Base-by-base conservation (phyloP, 2,329 filamentous ascomycete genomes). In the Dactylellina cionopaga region DNA sequence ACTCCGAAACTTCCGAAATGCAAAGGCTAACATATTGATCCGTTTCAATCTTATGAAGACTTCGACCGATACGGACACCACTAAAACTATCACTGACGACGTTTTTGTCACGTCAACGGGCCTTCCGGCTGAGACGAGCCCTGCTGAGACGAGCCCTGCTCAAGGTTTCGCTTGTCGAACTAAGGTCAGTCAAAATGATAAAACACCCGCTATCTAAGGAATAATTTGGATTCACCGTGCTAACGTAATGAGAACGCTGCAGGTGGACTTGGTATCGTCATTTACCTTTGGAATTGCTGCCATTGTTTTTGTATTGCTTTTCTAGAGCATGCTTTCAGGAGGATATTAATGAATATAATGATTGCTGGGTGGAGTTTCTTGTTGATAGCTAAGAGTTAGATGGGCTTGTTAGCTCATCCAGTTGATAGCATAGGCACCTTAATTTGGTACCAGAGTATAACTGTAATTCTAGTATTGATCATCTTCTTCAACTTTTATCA, bases 101-200 rank as follows among this genome's bases (percentile, higher is more conserved):
- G 43, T 59, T 35, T 71, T 71, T 51, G 51, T 59, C 0, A 37
- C 66, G n/a, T 51, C 66, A 2, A 71, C 58, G 5, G 58, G 66
- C 10, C 35, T 47, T 9, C 58, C 58, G 13, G 51, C 24, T 2
- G 51, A 71, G 31, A 64, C 47, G 25, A 51, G 27, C 44, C 51
- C 55, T n/a, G 43, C 49, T 44, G n/a, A n/a, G n/a, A 54, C 39
- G 6, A 51, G 27, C 44, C 51, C 55, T n/a, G 43, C 49, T 44
- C 39, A 13, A 51, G n/a, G 31, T 11, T 17, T 2, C 31, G 49
- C 58, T 10, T 15, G 11, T 33, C 65, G 41, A 35, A 29, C 19
- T 15, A 29, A 31, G 39, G 65, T 70, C 27, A 31, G 65, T 44
- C 11, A 13, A 17, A 11, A 10, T 7, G 1, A 9, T 24, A 1